These are phyloP conservation scores for Lactifluus rugatus DNA, from an alignment of 768 basidiomycete genomes.

Conservation along the genomic window DNA sequence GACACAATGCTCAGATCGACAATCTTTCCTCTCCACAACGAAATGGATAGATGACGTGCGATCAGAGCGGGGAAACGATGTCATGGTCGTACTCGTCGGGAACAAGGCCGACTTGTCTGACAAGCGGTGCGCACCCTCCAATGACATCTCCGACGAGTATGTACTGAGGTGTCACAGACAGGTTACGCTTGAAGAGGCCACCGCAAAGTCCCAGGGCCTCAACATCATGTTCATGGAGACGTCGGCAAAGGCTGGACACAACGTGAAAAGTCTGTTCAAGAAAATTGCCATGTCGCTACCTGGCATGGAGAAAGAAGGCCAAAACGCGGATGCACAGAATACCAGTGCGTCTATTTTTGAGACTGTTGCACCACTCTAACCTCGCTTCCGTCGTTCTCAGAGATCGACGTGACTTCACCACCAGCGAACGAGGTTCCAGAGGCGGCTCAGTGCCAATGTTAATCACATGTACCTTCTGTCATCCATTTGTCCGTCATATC, in stretches of 20 bases:
- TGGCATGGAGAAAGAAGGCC: constrained; percentile 82
- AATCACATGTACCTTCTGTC: constrained; percentile 27
- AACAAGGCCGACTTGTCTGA: constrained; percentile 99
- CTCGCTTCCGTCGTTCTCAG: constrained; percentile 31
- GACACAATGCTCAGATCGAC: constrained; percentile 56
- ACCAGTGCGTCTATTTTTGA: constrained; percentile 29
- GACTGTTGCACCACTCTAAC: neutral
- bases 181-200: constrained; percentile 98
- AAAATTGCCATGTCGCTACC: constrained; percentile 98
- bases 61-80: constrained; percentile 93
- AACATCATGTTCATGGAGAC: constrained; percentile 99
- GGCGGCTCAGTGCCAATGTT: constrained; percentile 81
- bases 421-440: constrained; percentile 64
- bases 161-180: constrained; percentile 45
- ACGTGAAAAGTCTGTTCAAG: constrained; percentile 97
- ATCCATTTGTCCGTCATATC: constrained; percentile 18
- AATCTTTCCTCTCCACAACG: constrained; percentile 95
- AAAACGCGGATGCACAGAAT: constrained; percentile 38
- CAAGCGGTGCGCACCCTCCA: constrained; percentile 62
- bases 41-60: constrained; percentile 99
- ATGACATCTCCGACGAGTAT: neutral
- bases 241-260: constrained; percentile 97
- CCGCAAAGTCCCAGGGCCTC: constrained; percentile 79
- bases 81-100: constrained; percentile 95
- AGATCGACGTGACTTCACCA: constrained; percentile 85